Evolutionary conservation across 768 basidiomycete species (phyloP), one percentile per base, ranked within the genome.

Genomic region (Lentinula edodes): DNA sequence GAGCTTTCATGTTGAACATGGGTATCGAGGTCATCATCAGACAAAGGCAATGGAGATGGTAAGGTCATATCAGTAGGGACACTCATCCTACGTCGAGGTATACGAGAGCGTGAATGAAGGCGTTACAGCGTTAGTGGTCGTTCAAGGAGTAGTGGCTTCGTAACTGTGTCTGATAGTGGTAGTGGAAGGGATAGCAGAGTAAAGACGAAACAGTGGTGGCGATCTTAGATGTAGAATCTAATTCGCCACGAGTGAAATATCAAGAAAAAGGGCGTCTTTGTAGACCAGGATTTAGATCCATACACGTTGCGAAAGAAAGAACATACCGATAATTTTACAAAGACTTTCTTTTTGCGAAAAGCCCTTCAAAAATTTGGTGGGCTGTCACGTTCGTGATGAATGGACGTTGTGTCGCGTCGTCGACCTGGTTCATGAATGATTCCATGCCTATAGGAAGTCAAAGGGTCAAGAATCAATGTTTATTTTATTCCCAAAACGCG

Each of bases 241-340:
- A 5, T 36, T 52, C 28, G 53, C 53, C 53, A 58, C 41, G 56
- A 58, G 56, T n/a, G 42, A 43, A 20, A 43, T 56, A 39, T 50
- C 45, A 23, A 46, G 46, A 45, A 59, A 42, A 59, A 51, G 41
- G 45, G 45, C 18, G 43, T 48, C 58, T 59, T 59, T 59, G 58
- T 59, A 32, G 43, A 13, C 43, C 43, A 12, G 46, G 20, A 50
- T 48, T 45, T 34, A 58, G 32, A n/a, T 32, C 38, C 15, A 41
- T 46, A 43, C 58, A 59, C 58, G 58, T 59, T 59, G 58, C 38
- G n/a, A 59, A 58, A 58, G 56, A 48, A 59, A 50, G 57, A 32
- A 50, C 57, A 45, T 39, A 59, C 58, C n/a, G 38, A 34, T 34
- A 45, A 23, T 34, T 51, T 59, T 36, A 59, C 58, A 59, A 59